Evolutionary conservation across 768 basidiomycete genomes (phyloP).

Genomic region (Termitomyces sp.): DNA sequence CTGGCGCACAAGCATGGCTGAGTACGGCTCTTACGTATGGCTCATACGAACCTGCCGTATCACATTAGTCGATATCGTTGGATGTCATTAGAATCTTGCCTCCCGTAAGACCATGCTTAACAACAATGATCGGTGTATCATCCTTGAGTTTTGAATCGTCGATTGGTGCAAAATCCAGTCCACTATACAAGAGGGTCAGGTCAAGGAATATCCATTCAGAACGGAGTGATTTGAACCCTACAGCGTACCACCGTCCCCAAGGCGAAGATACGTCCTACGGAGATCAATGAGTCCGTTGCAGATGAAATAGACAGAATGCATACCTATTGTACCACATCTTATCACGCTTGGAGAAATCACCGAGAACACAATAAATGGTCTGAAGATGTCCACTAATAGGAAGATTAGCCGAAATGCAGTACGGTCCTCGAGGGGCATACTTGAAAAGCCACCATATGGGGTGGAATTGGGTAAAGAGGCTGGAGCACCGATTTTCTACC

Average conservation of each 20-base stretch:
- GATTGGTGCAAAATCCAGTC: conserved; percentile 59
- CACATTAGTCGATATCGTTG: conserved; percentile 3
- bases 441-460: conserved; percentile 47
- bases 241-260: conserved; percentile 63
- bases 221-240: conserved; percentile 23
- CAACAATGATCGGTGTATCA: conserved; percentile 49
- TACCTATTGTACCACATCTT: conserved; percentile 52
- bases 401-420: not conserved
- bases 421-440: conserved; percentile 20
- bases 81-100: conserved; percentile 21
- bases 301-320: conserved; percentile 5
- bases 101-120: conserved; percentile 52
- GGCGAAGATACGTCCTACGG: conserved; percentile 38
- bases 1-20: conserved; percentile 61
- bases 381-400: conserved; percentile 55
- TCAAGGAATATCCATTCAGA: not conserved
- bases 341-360: conserved; percentile 55
- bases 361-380: conserved; percentile 53
- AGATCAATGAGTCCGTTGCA: not conserved
- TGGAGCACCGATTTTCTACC: conserved; percentile 35
- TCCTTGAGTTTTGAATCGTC: conserved; percentile 30
- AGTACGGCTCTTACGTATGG: conserved; percentile 84
- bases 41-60: conserved; percentile 74
- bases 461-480: conserved; percentile 34
- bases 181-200: conserved; percentile 27